Percentiles rank a stretch among this genome's conserved stretches.
These are phyloP conservation scores for Hyphopichia buzzinii DNA, from an alignment of 1,139 yeast species.

Conservation along the genomic window DNA sequence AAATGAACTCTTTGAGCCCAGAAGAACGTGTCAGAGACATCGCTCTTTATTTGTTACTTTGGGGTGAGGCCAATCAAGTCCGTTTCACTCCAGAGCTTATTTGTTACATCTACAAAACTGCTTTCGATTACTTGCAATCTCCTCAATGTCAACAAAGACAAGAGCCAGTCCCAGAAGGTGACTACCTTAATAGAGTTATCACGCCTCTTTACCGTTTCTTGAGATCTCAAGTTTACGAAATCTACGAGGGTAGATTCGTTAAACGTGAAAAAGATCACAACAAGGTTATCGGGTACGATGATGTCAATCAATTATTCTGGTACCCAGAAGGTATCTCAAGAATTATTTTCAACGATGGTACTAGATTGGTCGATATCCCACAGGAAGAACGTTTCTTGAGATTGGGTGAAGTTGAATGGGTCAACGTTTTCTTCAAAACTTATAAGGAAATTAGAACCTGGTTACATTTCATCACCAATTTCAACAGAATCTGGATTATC, in stretches of 20 bases:
- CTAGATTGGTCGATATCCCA: slow-evolving; percentile 88
- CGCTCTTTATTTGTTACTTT: slow-evolving; percentile 82
- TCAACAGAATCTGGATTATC: slow-evolving; percentile 96
- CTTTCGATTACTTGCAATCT: slow-evolving; percentile 80
- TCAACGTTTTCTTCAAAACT: slow-evolving; percentile 90
- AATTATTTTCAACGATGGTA: slow-evolving; percentile 86
- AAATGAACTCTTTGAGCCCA: slow-evolving; percentile 46
- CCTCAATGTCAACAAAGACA: slow-evolving; percentile 88
- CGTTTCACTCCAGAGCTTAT: slow-evolving; percentile 91
- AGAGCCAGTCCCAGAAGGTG: slow-evolving; percentile 96
- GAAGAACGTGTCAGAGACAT: slow-evolving; percentile 86
- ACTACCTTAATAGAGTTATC: slow-evolving; percentile 84
- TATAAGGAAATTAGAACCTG: slow-evolving; percentile 96
- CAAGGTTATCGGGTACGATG: slow-evolving; percentile 94
- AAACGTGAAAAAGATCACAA: slow-evolving; percentile 98
- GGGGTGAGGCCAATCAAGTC: slow-evolving; percentile 99
- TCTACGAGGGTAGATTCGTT: slow-evolving; percentile 90
- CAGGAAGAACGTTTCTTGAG: slow-evolving; percentile 84
- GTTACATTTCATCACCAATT: slow-evolving; percentile 94
- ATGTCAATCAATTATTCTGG: slow-evolving; percentile 98
- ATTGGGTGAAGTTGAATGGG: slow-evolving; percentile 93
- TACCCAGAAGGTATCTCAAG: slow-evolving; percentile 98
- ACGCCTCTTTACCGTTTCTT: slow-evolving; percentile 90
- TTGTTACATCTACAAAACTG: slow-evolving; percentile 92
- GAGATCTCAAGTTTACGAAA: slow-evolving; percentile 94